A percentile compares a stretch with the other conserved stretches of the same genome.
These are phyloP conservation scores for Mycena venus DNA, from an alignment of 768 basidiomycete species.

Conservation along the genomic window DNA sequence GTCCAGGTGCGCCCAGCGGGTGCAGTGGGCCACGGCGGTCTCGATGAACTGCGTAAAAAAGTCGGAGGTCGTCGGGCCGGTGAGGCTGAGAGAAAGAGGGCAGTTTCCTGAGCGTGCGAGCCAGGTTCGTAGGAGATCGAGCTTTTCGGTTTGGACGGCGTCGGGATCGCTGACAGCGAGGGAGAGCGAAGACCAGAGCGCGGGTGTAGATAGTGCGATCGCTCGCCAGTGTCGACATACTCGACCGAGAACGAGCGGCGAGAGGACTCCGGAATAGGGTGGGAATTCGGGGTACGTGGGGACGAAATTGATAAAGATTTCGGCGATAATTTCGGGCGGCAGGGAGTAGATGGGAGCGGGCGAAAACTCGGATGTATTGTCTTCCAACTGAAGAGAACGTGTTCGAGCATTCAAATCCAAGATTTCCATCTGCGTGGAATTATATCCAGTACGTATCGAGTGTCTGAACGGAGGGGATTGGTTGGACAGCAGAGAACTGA, in stretches of 20 bases:
- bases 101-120: not conserved
- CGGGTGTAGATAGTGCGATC: conserved; percentile 1
- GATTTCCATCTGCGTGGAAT: too few relatives aligned
- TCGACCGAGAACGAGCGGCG: not conserved
- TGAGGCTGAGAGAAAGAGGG: not conserved
- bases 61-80: not conserved
- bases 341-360: not conserved
- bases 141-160: too few relatives aligned
- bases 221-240: conserved; percentile 5
- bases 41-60: not conserved
- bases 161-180: not conserved
- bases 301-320: not conserved
- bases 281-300: conserved; percentile 4
- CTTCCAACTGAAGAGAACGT: too few relatives aligned
- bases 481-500: too few relatives aligned
- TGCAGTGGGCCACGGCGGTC: not conserved
- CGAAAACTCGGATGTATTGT: too few relatives aligned
- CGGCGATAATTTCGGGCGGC: not conserved
- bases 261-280: not conserved
- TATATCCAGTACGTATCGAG: too few relatives aligned
- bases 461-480: too few relatives aligned
- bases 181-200: not conserved
- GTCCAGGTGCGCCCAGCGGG: conserved; percentile 1
- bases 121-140: not conserved
- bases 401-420: too few relatives aligned